Percentiles rank a stretch among this genome's conserved stretches.
Conservation (phyloP, 2,329 filamentous ascomycete species). For the Dryadomyces quercus-mongolicae region DNA sequence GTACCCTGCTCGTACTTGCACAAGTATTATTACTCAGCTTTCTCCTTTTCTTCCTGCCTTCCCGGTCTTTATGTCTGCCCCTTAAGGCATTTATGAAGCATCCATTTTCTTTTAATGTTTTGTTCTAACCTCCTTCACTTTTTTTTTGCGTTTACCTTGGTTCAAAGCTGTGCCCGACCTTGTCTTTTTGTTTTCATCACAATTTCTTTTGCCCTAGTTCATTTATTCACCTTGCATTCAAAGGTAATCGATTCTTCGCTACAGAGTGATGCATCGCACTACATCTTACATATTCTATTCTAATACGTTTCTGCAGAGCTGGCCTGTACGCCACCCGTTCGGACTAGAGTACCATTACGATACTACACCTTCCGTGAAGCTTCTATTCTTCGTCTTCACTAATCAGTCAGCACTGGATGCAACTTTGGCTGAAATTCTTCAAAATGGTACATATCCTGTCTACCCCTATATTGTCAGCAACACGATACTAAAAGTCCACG, state of each 20-base stretch:
- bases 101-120: background rate
- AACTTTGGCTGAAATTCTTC: too few species aligned
- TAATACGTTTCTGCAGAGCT: slow-evolving; percentile 11
- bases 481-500: too few species aligned
- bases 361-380: too few species aligned
- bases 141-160: too few species aligned
- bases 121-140: too few species aligned
- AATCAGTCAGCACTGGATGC: background rate
- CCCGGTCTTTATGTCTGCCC: background rate
- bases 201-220: background rate
- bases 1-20: too few species aligned
- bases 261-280: background rate
- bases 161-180: background rate
- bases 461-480: too few species aligned
- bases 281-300: slow-evolving; percentile 7
- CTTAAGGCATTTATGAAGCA: background rate
- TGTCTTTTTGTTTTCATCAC: background rate
- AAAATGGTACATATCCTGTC: too few species aligned
- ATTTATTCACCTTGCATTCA: background rate
- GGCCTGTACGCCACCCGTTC: slow-evolving; percentile 9
- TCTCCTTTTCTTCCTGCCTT: too few species aligned
- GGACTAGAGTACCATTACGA: too few species aligned
- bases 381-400: background rate
- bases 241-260: too few species aligned
- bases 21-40: too few species aligned